A percentile compares a stretch with the other conserved stretches of the same genome.
phyloP scores from a whole-genome alignment of 805 yeast genomes.

The Lachancea kluyveri region DNA sequence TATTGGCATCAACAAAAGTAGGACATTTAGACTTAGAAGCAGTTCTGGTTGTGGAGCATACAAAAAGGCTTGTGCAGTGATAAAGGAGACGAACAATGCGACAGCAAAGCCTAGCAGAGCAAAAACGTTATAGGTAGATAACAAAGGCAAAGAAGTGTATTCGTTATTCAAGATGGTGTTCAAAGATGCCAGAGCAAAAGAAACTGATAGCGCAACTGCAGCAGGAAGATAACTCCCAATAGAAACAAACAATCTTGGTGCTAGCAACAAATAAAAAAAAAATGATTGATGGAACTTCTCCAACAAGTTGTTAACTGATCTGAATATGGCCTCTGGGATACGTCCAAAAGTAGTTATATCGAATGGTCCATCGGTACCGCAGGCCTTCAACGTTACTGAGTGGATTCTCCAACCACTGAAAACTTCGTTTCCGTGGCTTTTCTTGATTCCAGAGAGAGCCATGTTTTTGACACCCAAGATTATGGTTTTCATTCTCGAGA shows the following conservation, averaged over 20 bases:
- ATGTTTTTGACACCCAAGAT: constrained; percentile 60
- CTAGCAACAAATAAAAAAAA: constrained; percentile 79
- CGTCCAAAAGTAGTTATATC: constrained; percentile 93
- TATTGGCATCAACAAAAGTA: constrained; percentile 18
- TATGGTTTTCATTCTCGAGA: constrained; percentile 52
- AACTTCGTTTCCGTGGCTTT: constrained; percentile 73
- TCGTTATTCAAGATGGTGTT: constrained; percentile 43
- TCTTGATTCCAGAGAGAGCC: constrained; percentile 62
- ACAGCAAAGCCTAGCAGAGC: constrained; percentile 25
- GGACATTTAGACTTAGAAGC: constrained; percentile 14
- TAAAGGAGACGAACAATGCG: constrained; percentile 25
- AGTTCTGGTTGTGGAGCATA: constrained; percentile 11
- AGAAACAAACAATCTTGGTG: constrained; percentile 78
- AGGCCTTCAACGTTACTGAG: constrained; percentile 73
- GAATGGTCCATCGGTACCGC: constrained; percentile 46
- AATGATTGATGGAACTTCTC: constrained; percentile 97
- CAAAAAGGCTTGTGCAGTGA: constrained; percentile 18
- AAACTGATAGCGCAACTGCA: constrained; percentile 63
- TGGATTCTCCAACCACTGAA: constrained; percentile 97
- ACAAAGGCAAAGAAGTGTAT: constrained; percentile 11
- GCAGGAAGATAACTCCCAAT: constrained; percentile 91
- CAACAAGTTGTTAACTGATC: constrained; percentile 84
- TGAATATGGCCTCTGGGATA: constrained; percentile 75
- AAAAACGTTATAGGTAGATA: constrained; percentile 15
- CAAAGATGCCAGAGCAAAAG: constrained; percentile 64